Base-by-base conservation (phyloP, 495 filamentous ascomycete genomes). In the Penicillium argentinense region DNA sequence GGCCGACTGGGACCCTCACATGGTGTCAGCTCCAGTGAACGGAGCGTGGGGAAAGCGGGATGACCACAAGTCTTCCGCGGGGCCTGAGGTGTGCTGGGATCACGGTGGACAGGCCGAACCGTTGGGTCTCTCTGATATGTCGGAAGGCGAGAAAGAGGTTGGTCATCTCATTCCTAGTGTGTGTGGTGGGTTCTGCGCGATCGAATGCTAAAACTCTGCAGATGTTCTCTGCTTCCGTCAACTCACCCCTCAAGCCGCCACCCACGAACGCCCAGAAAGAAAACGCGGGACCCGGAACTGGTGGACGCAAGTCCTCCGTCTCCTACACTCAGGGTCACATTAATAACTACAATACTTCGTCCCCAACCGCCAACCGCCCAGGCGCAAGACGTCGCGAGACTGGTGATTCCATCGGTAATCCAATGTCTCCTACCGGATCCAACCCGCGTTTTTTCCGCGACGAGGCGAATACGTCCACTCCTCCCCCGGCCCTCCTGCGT, bases 1-100 rank as follows among this genome's bases (percentile, higher is more conserved):
- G 33, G 79, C 83, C 27, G 80, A 80, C 54, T 95, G 88, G 89
- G 83, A 86, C 50, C 89, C 90, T 12, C 79, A 78, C 38, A 71
- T 79, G 21, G 66, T 77, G 21, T 86, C 87, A 59, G 79, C 86
- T 19, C 58, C 68, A 39, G 70, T 73, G 39, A 75, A 82, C 49
- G 78, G 83, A 9, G 75, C 80, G 25, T 96, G 91, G 90, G 88
- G 86, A 25, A 88, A 86, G 64, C 76, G 78, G 54, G 79, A 84
- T 40, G 88, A 95, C 27, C 67, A 72, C 16, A 79, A 80, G 49
- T 83, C 85, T 47, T 73, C 81, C 44, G 67, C 74, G 59, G 90
- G 83, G 34, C 86, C 83, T 1, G 88, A 91, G 49, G 74, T 91
- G 36, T 97, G 95, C 60, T 98, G 95, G 93, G 92, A 97, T 57